Evolutionary conservation across 306 rosid genomes (phyloP), one percentile per base, ranked within the genome.

Genomic region (Castanopsis chinensis): DNA sequence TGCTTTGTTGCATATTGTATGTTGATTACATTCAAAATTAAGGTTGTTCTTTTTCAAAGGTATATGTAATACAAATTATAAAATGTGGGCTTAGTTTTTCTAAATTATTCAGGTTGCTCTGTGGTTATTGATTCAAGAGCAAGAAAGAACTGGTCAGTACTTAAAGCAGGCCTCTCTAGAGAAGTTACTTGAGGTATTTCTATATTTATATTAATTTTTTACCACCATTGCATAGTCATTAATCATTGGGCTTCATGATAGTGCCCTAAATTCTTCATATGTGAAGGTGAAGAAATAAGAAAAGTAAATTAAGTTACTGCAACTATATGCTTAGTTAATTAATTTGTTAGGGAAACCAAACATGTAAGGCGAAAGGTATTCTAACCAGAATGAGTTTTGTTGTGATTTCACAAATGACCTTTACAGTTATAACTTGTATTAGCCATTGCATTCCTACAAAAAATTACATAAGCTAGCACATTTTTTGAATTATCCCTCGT

Each of bases 181-280:
- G 69, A 63, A 63, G 69, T 63, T 63, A 28, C 41, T 63, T 28
- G 69, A 63, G 41, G 69, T 63, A 28, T 63, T 63, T 63, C 11
- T 63, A 63, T 28, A 17, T 3, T 28, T 63, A 11, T 12, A 63
- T 28, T 15, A 28, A 63, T 30, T 30, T 5, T 15, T 28, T 14
- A 14, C 69, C 11, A 28, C 5, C 37, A 28, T 63, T 28, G 28
- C 11, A 19, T 63, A 5, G 37, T 63, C 41, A 5, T n/a, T 5
- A 27, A 63, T 14, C 41, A 28, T 28, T 14, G 20, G 41, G 37
- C 20, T 30, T 63, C n/a, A n/a, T 27, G 41, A 63, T 63, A 27
- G 32, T 63, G 41, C 1, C 41, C 28, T 1, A 28, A 59, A 59
- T 30, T 23, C 5, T 21, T 2, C 32, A 59, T 59, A 59, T 27